Evolutionary conservation across 208 protist species (phyloP), one percentile per base, ranked within the genome.

Genomic region (Leishmania guyanensis): DNA sequence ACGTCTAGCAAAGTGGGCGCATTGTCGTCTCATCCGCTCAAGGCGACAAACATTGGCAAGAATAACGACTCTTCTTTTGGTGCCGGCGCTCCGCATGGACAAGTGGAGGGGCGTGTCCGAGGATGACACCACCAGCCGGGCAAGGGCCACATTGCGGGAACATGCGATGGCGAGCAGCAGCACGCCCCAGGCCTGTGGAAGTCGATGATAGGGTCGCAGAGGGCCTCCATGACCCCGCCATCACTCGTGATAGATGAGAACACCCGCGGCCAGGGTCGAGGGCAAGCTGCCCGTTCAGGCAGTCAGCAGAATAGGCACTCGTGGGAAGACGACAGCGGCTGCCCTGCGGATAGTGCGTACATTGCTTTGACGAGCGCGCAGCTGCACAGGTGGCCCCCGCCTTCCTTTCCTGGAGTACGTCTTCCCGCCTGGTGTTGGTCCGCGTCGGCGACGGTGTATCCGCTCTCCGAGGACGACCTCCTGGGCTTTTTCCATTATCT

Each of bases 401-500:
- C 75, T 50, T 54, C 74, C 17, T 81, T 82, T 9, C 54, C 74
- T 20, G 22, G 39, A 1, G 53, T 79, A 29, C 16, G 36, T 22
- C 75, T 82, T 22, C 75, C 77, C 0, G n/a, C 71, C 33, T 84
- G 77, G 84, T 84, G 79, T 36, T 46, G 75, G 43, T 78, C 56
- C 36, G 43, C 50, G 22, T 81, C 73, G 9, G 72, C 70, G 16
- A 56, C 76, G 50, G 76, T 72, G 3, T 89, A 90, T 75, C 68
- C 82, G 56, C 73, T 82, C n/a, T 80, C 81, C 17, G 88, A 88
- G 80, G 80, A 79, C 26, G 85, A 84, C 36, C 79, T 94, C 22
- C 69, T 85, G 20, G 86, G 92, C 58, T 92, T 94, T 62, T 77
- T 78, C n/a, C 50, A 73, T 26, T 85, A 91, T 68, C 74, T 84